phyloP scores from a whole-genome alignment of 345 rosid genomes.

The Rhizophora mangle region DNA sequence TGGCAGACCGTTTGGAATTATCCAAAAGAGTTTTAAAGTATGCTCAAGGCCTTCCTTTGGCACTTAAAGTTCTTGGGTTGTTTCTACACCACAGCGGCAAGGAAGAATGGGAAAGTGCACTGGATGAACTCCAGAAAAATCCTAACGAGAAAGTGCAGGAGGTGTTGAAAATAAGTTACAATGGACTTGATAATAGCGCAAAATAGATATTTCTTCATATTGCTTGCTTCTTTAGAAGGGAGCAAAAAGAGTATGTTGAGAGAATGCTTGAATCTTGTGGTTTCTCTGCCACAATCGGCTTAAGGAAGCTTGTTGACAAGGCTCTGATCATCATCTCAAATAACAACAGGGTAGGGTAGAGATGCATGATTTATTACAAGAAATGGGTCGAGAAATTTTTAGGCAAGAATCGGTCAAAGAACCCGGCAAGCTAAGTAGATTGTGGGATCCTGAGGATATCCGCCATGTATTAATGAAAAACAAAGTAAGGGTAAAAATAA shows the following conservation, averaged over 20 bases:
- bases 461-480: not conserved
- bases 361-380: constrained; percentile 5
- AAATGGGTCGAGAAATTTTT: too few relatives aligned
- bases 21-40: not conserved
- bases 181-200: not conserved
- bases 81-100: not conserved
- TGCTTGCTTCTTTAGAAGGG: constrained; percentile 3
- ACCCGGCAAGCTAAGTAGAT: too few relatives aligned
- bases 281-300: too few relatives aligned
- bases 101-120: not conserved
- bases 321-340: not conserved
- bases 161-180: not conserved
- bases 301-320: not conserved
- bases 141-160: not conserved
- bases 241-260: too few relatives aligned
- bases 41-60: not conserved
- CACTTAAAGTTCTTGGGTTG: not conserved
- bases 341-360: too few relatives aligned
- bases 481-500: not conserved
- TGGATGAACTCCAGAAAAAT: not conserved
- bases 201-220: constrained; percentile 1
- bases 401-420: too few relatives aligned
- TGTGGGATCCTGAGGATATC: too few relatives aligned
- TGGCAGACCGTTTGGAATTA: not conserved
- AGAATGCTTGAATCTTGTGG: too few relatives aligned